Conservation (phyloP, 768 basidiomycete genomes). For the Piloderma croceum region DNA sequence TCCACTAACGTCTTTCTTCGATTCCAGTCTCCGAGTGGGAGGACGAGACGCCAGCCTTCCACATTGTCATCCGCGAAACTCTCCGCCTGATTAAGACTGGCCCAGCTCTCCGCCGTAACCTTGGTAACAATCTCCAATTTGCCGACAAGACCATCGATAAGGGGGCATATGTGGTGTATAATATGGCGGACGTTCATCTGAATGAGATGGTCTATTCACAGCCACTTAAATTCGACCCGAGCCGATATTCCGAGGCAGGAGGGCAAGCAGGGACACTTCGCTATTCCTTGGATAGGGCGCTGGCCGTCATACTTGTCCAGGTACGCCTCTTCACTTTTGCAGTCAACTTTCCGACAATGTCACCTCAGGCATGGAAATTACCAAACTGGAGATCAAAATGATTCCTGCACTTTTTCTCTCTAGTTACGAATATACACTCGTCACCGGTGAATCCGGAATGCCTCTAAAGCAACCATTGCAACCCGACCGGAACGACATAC, state of each 20-base stretch:
- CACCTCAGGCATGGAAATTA: constrained; percentile 73
- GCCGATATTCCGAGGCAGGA: constrained; percentile 37
- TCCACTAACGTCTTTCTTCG: constrained; percentile 45
- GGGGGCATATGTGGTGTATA: constrained; percentile 73
- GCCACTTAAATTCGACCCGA: constrained; percentile 76
- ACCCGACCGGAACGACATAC: constrained; percentile 78
- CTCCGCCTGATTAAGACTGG: constrained; percentile 76
- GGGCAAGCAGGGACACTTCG: constrained; percentile 39
- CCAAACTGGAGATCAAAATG: constrained; percentile 69
- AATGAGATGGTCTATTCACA: constrained; percentile 66
- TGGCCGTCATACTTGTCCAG: too few relatives aligned
- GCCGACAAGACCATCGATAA: constrained; percentile 65
- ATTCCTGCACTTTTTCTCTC: constrained; percentile 62
- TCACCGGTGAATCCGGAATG: constrained; percentile 45
- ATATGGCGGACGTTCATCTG: constrained; percentile 76
- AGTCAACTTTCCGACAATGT: too few relatives aligned
- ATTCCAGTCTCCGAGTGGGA: constrained; percentile 72
- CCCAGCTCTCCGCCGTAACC: constrained; percentile 73
- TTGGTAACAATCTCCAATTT: constrained; percentile 69
- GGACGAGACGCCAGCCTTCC: constrained; percentile 59
- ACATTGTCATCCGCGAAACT: constrained; percentile 71
- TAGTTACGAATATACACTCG: constrained; percentile 53
- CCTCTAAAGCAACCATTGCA: constrained; percentile 40
- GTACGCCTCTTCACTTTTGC: too few relatives aligned
- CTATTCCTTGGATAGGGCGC: constrained; percentile 69